Evolutionary conservation across 345 rosid genomes (phyloP), one percentile per base, ranked within the genome.

Genomic region (Melaleuca quinquenervia): DNA sequence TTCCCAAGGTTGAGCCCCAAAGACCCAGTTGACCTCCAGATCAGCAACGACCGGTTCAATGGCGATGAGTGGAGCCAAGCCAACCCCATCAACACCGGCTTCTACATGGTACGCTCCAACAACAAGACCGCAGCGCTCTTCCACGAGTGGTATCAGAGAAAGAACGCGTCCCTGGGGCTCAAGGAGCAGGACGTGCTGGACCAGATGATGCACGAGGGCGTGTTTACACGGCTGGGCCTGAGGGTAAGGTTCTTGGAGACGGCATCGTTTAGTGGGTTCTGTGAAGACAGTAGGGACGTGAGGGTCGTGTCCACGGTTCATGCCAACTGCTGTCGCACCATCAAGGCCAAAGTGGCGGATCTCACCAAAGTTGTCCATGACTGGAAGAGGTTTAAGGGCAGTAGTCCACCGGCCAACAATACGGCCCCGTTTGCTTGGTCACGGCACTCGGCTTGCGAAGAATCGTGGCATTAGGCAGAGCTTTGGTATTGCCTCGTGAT

Each of bases 241-340:
- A 83, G 6, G 22, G 90, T 93, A 2, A 90, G 88, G 56, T 93
- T 92, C 86, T 84, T 95, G 85, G 91, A 89, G 56, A 94, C 98
- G 4, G 74, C 32, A 11, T 78, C 87, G 11, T 96, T 96, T 85
- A 95, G 98, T 13, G 98, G 99, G 32, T 96, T 95, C 82, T 96
- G 99, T 70, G 87, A 91, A 54, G 94, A 92, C 50, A 95, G 96
- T 84, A 44, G 22, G 24, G 91, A 96, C 78, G 75, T 93, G 82
- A 51, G 86, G 6, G 89, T 64, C 1, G 98, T 96, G 1, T 84
- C 85, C 6, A 96, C 96, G 1, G 95, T 94, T 6, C 99, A 96
- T 60, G 95, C 99, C 18, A 95, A 96, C 36, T 96, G 99, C 82
- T 96, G 99, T 50, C 95, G 94, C 29, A 93, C 90, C 12, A 90